Conservation (phyloP, 1,284 basidiomycete genomes). For the Apiotrichum mycotoxinovorans region DNA sequence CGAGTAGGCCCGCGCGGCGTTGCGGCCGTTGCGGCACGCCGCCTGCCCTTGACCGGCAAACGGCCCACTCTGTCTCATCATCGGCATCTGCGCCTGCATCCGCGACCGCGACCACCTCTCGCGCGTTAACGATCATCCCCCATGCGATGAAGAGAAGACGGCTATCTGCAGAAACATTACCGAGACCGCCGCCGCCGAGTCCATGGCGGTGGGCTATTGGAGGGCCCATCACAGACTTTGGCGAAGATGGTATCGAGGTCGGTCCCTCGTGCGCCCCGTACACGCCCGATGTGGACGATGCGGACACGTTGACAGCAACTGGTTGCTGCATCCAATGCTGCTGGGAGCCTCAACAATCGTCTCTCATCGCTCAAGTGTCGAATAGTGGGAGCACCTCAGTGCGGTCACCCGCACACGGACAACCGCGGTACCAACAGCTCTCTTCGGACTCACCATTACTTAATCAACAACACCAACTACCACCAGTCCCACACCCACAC, state of each 20-base stretch:
- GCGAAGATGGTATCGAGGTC: conserved; percentile 19
- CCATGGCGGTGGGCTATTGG: conserved; percentile 22
- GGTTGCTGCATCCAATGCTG: neutral
- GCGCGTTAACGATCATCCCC: neutral
- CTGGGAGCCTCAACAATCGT: neutral
- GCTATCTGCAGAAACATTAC: neutral
- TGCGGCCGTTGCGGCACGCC: conserved; percentile 5
- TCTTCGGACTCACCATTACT: neutral
- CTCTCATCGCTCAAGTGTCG: neutral
- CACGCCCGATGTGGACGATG: neutral
- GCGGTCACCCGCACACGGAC: neutral
- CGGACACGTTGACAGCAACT: neutral
- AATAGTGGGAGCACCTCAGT: too few species aligned
- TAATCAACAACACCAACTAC: neutral
- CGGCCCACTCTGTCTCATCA: neutral
- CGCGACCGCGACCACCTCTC: neutral
- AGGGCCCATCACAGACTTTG: conserved; percentile 24
- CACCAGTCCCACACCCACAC: neutral
- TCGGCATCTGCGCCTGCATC: too few species aligned
- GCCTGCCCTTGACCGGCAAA: neutral
- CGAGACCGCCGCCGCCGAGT: conserved; percentile 6
- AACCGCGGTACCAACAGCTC: neutral
- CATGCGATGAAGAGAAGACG: conserved; percentile 12
- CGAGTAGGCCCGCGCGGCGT: conserved; percentile 2
- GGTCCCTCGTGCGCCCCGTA: conserved; percentile 9